phyloP scores from a whole-genome alignment of 2,329 filamentous ascomycete genomes.

The Mycosphaerella sp. region DNA sequence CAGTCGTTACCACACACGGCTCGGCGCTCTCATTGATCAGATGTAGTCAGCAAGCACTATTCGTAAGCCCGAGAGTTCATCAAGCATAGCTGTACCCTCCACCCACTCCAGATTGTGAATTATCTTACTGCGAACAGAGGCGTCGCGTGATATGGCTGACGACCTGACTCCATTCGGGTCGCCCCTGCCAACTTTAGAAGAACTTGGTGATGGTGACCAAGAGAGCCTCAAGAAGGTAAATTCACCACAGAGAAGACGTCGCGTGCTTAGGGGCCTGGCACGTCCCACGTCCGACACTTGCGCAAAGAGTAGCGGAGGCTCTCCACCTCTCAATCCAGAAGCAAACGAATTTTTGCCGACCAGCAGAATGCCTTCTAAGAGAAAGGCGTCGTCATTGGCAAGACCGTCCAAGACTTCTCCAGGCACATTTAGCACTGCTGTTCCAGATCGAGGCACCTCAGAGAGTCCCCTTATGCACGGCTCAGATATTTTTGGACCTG shows the following conservation, averaged over 20 bases:
- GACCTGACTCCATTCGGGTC: background rate
- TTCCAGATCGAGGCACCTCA: background rate
- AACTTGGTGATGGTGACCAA: background rate
- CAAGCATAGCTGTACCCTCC: no score
- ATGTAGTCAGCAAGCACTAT: no score
- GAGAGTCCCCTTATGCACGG: slow-evolving; percentile 18
- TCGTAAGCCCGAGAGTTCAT: no score
- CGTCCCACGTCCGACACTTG: background rate
- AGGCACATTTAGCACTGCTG: slow-evolving; percentile 9
- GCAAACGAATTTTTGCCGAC: slow-evolving; percentile 24
- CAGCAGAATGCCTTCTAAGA: slow-evolving; percentile 25
- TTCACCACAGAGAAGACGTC: background rate
- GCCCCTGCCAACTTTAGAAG: background rate
- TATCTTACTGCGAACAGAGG: no score
- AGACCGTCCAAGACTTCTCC: slow-evolving; percentile 14
- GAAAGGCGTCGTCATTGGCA: slow-evolving; percentile 26
- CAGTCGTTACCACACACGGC: no score
- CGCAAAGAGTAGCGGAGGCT: background rate
- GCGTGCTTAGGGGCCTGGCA: background rate
- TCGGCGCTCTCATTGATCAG: no score
- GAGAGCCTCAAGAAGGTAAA: background rate
- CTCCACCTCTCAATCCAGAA: slow-evolving; percentile 20
- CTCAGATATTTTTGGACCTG: slow-evolving; percentile 20
- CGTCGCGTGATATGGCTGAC: no score
- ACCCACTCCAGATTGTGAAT: no score